Evolutionary conservation across 129 eudicot genomes (phyloP).

Genomic region (Calendula officinalis): DNA sequence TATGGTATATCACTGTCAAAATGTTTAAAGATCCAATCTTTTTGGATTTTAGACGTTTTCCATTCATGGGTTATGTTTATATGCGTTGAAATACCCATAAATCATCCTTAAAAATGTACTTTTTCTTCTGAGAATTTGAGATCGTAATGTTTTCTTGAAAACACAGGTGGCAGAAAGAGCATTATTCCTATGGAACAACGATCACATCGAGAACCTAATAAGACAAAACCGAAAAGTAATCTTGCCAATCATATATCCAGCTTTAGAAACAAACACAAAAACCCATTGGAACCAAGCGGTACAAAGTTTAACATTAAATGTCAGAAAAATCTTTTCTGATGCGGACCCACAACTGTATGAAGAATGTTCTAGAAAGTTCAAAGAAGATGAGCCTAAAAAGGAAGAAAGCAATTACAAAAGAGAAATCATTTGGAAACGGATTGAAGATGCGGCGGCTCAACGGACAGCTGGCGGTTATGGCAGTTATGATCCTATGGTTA

Average conservation of each 20-base stretch:
- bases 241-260: conserved; percentile 63
- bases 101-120: not conserved
- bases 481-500: conserved; percentile 40
- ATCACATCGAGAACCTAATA: conserved; percentile 66
- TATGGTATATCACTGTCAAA: not conserved
- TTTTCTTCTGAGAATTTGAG: not conserved
- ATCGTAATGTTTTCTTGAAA: not conserved
- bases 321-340: too few relatives aligned
- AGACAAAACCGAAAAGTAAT: conserved; percentile 69
- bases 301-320: too few relatives aligned
- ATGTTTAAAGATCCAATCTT: conserved; percentile 1
- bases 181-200: conserved; percentile 76
- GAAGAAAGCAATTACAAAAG: conserved; percentile 49
- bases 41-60: conserved; percentile 9
- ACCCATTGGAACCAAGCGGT: not conserved
- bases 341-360: conserved; percentile 28
- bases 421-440: conserved; percentile 63
- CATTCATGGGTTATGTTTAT: not conserved
- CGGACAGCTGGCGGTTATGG: conserved; percentile 35
- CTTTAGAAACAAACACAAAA: conserved; percentile 62
- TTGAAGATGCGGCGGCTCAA: conserved; percentile 60
- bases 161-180: conserved; percentile 78
- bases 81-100: not conserved
- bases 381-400: conserved; percentile 56
- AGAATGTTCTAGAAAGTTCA: conserved; percentile 63